Evolutionary conservation across 164 flowering plant species (phyloP), one percentile per base, ranked within the genome.

Genomic region (Houttuynia cordata): DNA sequence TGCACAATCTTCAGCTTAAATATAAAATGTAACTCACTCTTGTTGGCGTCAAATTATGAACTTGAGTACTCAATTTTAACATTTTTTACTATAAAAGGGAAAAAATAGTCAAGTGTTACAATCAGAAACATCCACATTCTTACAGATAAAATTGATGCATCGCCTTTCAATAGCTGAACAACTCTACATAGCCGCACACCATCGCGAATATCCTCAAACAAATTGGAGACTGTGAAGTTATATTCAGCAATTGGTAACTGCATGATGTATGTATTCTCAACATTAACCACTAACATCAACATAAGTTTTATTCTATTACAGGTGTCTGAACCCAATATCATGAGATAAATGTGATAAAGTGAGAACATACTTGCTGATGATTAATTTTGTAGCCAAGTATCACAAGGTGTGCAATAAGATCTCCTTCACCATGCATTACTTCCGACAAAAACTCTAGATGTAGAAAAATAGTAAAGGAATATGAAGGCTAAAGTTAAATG

Each of bases 361-460:
- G 54, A 30, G 40, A 18, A 53, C 7, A 52, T 22, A 50, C 99
- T 84, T 94, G 99, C 66, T 83, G 76, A 68, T 86, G 75, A 25
- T 80, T 75, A 53, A 86, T 81, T 78, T 83, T 91, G 85, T 82
- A 94, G 19, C 97, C 97, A 51, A 94, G 54, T 69, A 81, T 83
- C 74, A 74, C 79, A 25, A 94, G 74, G 78, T 91, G 99, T 19
- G 95, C 80, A 57, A 88, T 73, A 58, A 94, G 82, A 74, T 88
- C 83, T 34, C 99, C 99, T 79, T 91, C 97, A 62, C 99, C 99
- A 79, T 84, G 96, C 97, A 94, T 94, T 39, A 80, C 78, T 63
- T 87, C 93, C 20, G 89, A 75, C 61, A 94, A 65, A 68, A 94
- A 88, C 53, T 88, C 99, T 94, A 71, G 41, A 66, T 74, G 47